Evolutionary conservation across 805 yeast species (phyloP), one percentile per base, ranked within the genome.

Genomic region (Spathaspora sp.): DNA sequence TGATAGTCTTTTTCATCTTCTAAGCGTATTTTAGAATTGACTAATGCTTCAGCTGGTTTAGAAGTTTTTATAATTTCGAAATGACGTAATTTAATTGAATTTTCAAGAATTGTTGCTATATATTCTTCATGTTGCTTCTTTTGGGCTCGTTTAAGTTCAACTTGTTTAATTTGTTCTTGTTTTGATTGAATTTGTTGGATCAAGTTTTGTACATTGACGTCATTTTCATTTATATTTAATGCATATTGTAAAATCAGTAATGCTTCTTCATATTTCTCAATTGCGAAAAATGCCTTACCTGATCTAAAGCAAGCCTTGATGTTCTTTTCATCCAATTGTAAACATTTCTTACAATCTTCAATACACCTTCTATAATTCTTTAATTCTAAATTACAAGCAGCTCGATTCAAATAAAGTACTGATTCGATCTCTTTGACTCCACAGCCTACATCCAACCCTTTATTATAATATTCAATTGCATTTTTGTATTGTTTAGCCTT

Each of bases 321-420:
- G 61, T 86, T 89, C 53, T 73, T 76, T 1, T 89, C 87, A 59
- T 89, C 89, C 2, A 79, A 60, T 47, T 71, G 64, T 55, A 94
- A 69, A 5, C 89, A 90, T 47, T 76, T 78, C 57, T 85, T 85
- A 65, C 97, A 89, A 66, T 93, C 97, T 56, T 86, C 87, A 56
- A 94, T 85, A 63, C 96, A 89, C 50, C 82, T 75, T 69, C 98
- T 80, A 67, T 84, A 93, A 68, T 94, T 94, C 60, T 85, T 79
- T 58, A 94, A 71, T 62, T 88, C 96, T 56, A 94, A 73, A 60
- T 93, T 89, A 68, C 97, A 88, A 1, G 97, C 97, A 1, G 98
- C 96, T 53, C 97, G 78, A 66, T 94, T 94, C 50, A 86, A 72
- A 56, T 77, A 84, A 46, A 94, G 74, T 0, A 93, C 83, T 2